phyloP scores from a whole-genome alignment of 1,284 basidiomycete species.

The Violaceomyces palustris region DNA sequence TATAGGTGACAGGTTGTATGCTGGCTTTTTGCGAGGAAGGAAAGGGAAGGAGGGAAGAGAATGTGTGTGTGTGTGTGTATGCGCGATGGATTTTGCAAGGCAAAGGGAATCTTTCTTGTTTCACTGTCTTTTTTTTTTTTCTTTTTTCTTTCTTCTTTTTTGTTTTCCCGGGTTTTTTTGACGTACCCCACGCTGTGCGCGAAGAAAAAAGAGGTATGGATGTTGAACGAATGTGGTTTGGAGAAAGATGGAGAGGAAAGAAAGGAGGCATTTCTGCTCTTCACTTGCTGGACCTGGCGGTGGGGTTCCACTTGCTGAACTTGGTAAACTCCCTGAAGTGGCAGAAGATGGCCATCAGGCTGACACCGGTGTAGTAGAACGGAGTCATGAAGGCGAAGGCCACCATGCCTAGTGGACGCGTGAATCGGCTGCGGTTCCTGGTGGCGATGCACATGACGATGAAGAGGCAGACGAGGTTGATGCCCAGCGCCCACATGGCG shows the following conservation, averaged over 20 bases:
- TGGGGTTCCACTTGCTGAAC: conserved; percentile 39
- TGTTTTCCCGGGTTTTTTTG: no score
- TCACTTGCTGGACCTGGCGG: conserved; percentile 19
- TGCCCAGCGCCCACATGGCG: conserved; percentile 23
- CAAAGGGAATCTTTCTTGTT: no score
- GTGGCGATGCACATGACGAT: conserved; percentile 33
- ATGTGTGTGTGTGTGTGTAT: no score
- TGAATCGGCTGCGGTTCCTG: conserved; percentile 39
- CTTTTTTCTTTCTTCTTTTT: no score
- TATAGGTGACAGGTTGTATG: no score
- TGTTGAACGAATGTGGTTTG: no score
- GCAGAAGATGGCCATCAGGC: conserved; percentile 36
- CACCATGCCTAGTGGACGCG: conserved; percentile 27
- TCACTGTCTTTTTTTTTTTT: no score
- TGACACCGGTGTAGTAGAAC: conserved; percentile 34
- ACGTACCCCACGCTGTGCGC: no score
- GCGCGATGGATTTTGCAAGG: no score
- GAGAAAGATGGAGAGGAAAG: conserved; percentile 1
- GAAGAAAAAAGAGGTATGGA: no score
- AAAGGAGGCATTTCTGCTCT: conserved; percentile 1
- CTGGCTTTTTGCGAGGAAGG: no score
- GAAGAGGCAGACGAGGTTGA: conserved; percentile 36
- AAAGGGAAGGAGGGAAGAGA: no score
- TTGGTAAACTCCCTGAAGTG: conserved; percentile 42
- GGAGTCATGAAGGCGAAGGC: conserved; percentile 26